These are phyloP conservation scores for Candida frijolesensis DNA, from an alignment of 1,139 yeast species.

Conservation along the genomic window DNA sequence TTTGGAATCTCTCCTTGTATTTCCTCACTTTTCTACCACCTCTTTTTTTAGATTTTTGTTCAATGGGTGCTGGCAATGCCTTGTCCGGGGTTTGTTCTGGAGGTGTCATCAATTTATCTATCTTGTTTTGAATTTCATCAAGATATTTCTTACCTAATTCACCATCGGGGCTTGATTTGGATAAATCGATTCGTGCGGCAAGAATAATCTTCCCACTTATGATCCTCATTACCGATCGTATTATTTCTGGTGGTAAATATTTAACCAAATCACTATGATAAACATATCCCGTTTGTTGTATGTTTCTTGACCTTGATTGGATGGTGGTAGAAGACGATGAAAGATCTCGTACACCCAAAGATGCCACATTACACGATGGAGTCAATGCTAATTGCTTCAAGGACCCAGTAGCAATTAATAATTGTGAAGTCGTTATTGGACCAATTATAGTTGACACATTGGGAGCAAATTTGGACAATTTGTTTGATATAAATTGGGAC, in stretches of 20 bases:
- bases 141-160: constrained; percentile 59
- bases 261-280: constrained; percentile 56
- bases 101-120: constrained; percentile 76
- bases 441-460: constrained; percentile 77
- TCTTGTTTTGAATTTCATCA: constrained; percentile 59
- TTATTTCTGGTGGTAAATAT: constrained; percentile 56
- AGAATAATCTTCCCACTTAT: constrained; percentile 77
- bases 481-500: constrained; percentile 56
- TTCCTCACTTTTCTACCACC: constrained; percentile 85
- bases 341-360: constrained; percentile 65
- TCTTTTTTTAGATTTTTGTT: constrained; percentile 75
- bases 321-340: constrained; percentile 35
- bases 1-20: constrained; percentile 75
- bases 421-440: constrained; percentile 70
- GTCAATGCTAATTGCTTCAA: constrained; percentile 65
- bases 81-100: constrained; percentile 70
- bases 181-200: constrained; percentile 80
- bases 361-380: constrained; percentile 83
- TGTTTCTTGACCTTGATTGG: constrained; percentile 28
- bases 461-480: constrained; percentile 71
- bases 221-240: constrained; percentile 75
- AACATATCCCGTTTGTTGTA: constrained; percentile 61
- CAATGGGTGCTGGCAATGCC: constrained; percentile 84
- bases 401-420: constrained; percentile 74
- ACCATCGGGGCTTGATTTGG: constrained; percentile 51